phyloP scores from a whole-genome alignment of 2,329 filamentous ascomycete species.

The Cladorrhinum sp. region DNA sequence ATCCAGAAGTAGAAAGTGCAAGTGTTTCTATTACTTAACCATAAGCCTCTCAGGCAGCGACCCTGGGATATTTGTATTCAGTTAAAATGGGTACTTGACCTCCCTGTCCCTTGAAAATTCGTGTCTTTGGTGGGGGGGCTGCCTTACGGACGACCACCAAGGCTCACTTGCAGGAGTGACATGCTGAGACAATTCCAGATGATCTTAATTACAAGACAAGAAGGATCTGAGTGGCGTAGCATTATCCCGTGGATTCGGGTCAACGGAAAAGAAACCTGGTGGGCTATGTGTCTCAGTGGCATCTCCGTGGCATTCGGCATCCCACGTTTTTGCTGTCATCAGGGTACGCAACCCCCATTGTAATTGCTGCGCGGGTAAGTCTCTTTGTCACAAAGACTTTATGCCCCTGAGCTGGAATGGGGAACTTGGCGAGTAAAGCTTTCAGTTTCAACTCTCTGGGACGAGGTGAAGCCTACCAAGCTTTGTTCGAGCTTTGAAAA shows the following conservation, averaged over 20 bases:
- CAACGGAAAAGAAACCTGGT: background rate
- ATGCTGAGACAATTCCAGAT: background rate
- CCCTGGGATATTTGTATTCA: no score
- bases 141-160: no score
- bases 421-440: no score
- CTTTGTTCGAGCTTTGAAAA: no score
- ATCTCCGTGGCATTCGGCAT: background rate
- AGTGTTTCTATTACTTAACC: background rate
- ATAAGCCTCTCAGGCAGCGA: background rate
- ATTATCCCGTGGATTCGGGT: background rate
- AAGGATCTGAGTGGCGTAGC: background rate
- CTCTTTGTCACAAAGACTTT: background rate
- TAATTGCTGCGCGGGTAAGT: background rate
- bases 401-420: no score
- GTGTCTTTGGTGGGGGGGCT: background rate
- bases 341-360: background rate
- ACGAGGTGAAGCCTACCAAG: no score
- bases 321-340: background rate
- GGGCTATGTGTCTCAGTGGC: background rate
- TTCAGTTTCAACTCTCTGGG: no score
- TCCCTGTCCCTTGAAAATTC: background rate
- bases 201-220: background rate
- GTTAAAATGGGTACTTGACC: no score
- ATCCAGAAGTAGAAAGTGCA: background rate
- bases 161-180: no score